A percentile compares a stretch with the other conserved stretches of the same genome.
Conservation (phyloP, 495 filamentous ascomycete species). For the Bryoglossum gracile region DNA sequence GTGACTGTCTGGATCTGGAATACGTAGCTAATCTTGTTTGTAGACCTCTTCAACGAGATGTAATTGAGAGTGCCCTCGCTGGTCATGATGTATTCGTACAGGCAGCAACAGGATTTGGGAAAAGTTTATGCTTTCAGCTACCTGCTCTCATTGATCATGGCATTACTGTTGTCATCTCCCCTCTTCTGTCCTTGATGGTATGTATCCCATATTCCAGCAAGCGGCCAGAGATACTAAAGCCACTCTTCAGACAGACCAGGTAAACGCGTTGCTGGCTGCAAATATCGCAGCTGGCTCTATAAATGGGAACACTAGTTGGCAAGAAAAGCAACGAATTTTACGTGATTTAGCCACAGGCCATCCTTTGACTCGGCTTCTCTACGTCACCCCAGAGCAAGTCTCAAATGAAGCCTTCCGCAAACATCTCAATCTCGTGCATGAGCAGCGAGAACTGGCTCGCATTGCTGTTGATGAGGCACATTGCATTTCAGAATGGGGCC, state of each 20-base stretch:
- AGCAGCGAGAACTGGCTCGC: constrained; percentile 73
- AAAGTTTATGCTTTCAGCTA: constrained; percentile 90
- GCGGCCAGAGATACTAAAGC: neutral
- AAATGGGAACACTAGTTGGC: constrained; percentile 65
- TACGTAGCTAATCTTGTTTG: constrained; percentile 5
- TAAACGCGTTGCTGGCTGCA: constrained; percentile 65
- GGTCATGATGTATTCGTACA: constrained; percentile 91
- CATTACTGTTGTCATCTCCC: constrained; percentile 88
- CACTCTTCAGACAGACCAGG: constrained; percentile 70
- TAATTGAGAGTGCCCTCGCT: constrained; percentile 71
- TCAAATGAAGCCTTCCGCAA: constrained; percentile 70
- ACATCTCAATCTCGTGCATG: constrained; percentile 63
- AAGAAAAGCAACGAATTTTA: constrained; percentile 60
- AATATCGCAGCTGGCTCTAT: constrained; percentile 77
- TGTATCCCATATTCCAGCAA: constrained; percentile 12
- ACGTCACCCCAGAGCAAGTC: constrained; percentile 90
- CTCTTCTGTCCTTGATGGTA: constrained; percentile 86
- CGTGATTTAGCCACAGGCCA: constrained; percentile 81
- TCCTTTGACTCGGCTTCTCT: constrained; percentile 74
- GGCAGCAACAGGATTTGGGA: constrained; percentile 93
- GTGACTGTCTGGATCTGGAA: neutral
- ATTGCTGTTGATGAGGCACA: constrained; percentile 94
- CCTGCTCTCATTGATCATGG: constrained; percentile 83
- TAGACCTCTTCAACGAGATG: constrained; percentile 80
- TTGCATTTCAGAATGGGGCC: constrained; percentile 97